A percentile compares a stretch with the other conserved stretches of the same genome.
These are phyloP conservation scores for Macrolepiota fuliginosa DNA, from an alignment of 768 basidiomycete species.

Conservation along the genomic window DNA sequence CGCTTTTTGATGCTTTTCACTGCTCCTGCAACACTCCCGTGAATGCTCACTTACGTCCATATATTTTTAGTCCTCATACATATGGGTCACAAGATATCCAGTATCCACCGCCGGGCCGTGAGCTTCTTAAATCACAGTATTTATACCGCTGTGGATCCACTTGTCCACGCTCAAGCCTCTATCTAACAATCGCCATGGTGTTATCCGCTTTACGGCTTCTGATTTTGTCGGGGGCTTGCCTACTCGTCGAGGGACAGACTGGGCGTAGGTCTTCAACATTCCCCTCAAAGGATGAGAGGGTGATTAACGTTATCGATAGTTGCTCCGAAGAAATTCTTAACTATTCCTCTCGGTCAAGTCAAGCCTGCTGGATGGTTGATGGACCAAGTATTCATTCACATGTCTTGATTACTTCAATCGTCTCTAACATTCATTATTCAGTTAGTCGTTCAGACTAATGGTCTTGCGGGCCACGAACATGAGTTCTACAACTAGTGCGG, in stretches of 20 bases:
- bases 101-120: neutral
- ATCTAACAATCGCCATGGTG: neutral
- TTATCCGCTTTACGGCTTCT: constrained; percentile 6
- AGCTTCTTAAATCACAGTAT: neutral
- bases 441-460: constrained; percentile 42
- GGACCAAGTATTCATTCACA: constrained; percentile 31
- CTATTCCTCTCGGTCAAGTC: constrained; percentile 36
- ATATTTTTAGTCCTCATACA: neutral
- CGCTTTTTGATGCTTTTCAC: neutral
- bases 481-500: constrained; percentile 40
- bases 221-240: neutral
- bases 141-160: neutral
- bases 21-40: neutral
- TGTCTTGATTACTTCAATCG: neutral
- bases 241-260: constrained; percentile 17
- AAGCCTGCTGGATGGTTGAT: constrained; percentile 40
- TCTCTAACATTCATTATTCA: constrained; percentile 10
- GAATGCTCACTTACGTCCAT: neutral
- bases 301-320: constrained; percentile 23
- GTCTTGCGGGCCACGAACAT: constrained; percentile 41
- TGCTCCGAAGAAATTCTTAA: constrained; percentile 39
- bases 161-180: neutral
- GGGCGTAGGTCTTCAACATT: constrained; percentile 22
- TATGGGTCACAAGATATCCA: neutral
- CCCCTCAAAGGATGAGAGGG: too few relatives aligned